phyloP scores from a whole-genome alignment of 768 basidiomycete species.

The Rhizopogon salebrosus region DNA sequence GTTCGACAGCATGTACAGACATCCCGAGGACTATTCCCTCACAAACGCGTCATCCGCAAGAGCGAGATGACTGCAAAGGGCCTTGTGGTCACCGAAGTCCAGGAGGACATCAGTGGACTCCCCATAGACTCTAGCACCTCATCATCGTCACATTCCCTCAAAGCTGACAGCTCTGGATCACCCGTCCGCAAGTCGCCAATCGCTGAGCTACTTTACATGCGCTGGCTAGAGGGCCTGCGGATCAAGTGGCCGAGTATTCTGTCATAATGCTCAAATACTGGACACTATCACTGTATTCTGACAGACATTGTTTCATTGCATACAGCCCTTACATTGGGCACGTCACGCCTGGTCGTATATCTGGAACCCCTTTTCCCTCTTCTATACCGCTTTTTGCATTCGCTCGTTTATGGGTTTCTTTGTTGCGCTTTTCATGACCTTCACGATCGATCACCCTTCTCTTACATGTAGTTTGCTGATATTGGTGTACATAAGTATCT shows the following conservation, averaged over 20 bases:
- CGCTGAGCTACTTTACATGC: conserved; percentile 92
- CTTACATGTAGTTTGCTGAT: neutral
- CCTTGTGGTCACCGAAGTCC: conserved; percentile 76
- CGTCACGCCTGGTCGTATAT: neutral
- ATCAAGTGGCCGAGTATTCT: conserved; percentile 84
- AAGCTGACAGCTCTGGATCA: conserved; percentile 33
- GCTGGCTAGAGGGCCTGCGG: conserved; percentile 91
- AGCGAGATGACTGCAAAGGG: conserved; percentile 85
- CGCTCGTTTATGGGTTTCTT: conserved; percentile 1
- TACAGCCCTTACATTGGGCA: neutral
- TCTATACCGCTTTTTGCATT: neutral
- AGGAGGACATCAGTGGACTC: conserved; percentile 60
- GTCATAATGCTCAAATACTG: conserved; percentile 16
- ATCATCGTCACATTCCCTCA: conserved; percentile 23
- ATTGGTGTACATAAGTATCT: neutral
- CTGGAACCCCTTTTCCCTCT: conserved; percentile 4
- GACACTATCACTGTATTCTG: neutral
- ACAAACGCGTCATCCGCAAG: conserved; percentile 70
- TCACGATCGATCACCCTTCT: neutral
- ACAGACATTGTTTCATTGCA: neutral
- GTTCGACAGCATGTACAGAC: conserved; percentile 82
- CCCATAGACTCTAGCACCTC: conserved; percentile 32
- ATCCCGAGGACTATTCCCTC: conserved; percentile 74
- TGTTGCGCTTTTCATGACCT: conserved; percentile 2
- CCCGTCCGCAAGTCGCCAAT: conserved; percentile 77